These are phyloP conservation scores for Cutaneotrichosporon sp. DNA, from an alignment of 1,284 basidiomycete genomes.

Conservation along the genomic window DNA sequence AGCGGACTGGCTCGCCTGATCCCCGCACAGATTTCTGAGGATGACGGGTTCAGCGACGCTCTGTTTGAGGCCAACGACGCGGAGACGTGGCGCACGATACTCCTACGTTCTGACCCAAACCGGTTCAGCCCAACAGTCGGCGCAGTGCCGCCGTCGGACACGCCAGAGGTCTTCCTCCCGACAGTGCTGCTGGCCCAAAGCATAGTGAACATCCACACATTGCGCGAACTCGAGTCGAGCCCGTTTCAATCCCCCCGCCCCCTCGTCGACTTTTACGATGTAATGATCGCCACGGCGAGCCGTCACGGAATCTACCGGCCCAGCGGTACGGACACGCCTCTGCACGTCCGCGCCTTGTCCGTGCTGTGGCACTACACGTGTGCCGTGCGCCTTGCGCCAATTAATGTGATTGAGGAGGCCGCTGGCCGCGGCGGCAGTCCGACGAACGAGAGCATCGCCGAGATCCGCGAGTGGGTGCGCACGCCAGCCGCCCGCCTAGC, in stretches of 20 bases:
- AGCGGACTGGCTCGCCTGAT: conserved; percentile 5
- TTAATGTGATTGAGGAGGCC: conserved; percentile 3
- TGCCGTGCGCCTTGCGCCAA: conserved; percentile 5
- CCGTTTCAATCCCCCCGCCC: not conserved
- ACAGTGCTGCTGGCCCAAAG: conserved; percentile 5
- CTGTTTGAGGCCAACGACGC: conserved; percentile 14
- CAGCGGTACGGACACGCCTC: not conserved
- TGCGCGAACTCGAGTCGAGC: not conserved
- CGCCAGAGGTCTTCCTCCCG: conserved; percentile 4
- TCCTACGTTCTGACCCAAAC: not conserved
- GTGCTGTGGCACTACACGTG: conserved; percentile 10
- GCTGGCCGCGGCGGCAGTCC: conserved; percentile 6
- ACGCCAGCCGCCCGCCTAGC: conserved; percentile 5
- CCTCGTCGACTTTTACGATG: not conserved
- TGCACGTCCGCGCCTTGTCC: not conserved
- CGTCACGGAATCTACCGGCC: not conserved
- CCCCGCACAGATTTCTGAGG: not conserved
- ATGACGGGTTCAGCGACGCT: conserved; percentile 9
- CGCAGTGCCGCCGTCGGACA: not conserved
- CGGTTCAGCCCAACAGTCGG: no score
- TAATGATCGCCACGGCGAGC: not conserved
- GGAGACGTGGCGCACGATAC: conserved; percentile 5
- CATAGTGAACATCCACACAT: conserved; percentile 6
- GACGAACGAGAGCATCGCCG: not conserved
- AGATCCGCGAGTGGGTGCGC: not conserved